A percentile compares a stretch with the other conserved stretches of the same genome.
phyloP scores from a whole-genome alignment of 176 grass and related monocot species.

The maize (Zea mays) region Zm-B73-REFERENCE-NAM-5.0 NC_050097.1:220358501-220359000 shows the following conservation, averaged over 20 bases:
- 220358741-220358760: not conserved
- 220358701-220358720: conserved; percentile 9
- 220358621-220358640: not conserved
- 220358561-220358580: conserved; percentile 45
- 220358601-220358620: conserved; percentile 37
- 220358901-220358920: conserved; percentile 13
- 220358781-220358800: conserved; percentile 74
- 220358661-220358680: conserved; percentile 37
- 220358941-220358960: conserved; percentile 70
- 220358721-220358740: not conserved
- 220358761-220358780: conserved; percentile 62
- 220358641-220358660: conserved; percentile 20
- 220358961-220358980: conserved; percentile 37
- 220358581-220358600: conserved; percentile 52
- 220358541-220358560: conserved; percentile 34
- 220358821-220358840: conserved; percentile 72
- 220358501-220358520: not conserved
- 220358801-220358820: conserved; percentile 75
- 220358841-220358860: conserved; percentile 79
- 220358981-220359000: conserved; percentile 38
- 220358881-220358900: conserved; percentile 61
- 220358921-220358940: conserved; percentile 55
- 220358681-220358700: conserved; percentile 36
- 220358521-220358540: conserved; percentile 28
- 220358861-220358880: conserved; percentile 51